Conservation (phyloP, 805 yeast species). For the Sugiyamaella valdiviana region DNA sequence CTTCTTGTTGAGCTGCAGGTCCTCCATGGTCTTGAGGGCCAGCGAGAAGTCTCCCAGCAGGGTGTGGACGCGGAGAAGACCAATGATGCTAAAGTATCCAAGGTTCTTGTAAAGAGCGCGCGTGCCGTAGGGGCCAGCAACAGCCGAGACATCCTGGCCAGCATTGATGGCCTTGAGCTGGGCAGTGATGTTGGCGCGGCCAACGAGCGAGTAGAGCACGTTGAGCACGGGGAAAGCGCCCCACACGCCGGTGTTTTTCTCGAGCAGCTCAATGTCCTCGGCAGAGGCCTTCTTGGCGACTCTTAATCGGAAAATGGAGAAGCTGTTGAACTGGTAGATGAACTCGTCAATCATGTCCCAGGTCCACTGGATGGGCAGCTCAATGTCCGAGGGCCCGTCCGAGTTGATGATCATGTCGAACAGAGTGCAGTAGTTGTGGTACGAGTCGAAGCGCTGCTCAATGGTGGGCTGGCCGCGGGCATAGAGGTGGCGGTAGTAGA, state of each 20-base stretch:
- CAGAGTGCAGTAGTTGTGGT: conserved; percentile 44
- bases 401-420: conserved; percentile 42
- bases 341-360: conserved; percentile 51
- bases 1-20: conserved; percentile 41
- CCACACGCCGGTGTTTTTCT: conserved; percentile 40
- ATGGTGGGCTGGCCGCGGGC: conserved; percentile 40
- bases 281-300: conserved; percentile 27
- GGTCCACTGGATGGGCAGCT: conserved; percentile 44
- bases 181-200: conserved; percentile 37
- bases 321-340: conserved; percentile 45
- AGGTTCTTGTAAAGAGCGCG: conserved; percentile 40
- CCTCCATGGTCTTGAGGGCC: conserved; percentile 45
- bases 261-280: conserved; percentile 35
- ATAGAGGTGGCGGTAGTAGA: conserved; percentile 46
- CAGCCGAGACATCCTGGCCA: conserved; percentile 27
- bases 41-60: conserved; percentile 44
- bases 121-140: conserved; percentile 42
- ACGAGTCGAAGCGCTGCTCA: conserved; percentile 42
- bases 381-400: conserved; percentile 41
- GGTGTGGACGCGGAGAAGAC: conserved; percentile 45
- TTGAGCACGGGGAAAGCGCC: conserved; percentile 43
- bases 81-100: conserved; percentile 45
- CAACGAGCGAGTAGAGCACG: conserved; percentile 43
- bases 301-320: conserved; percentile 38
- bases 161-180: conserved; percentile 33